phyloP scores from a whole-genome alignment of 768 basidiomycete genomes.

The Leccinum rimulosum region DNA sequence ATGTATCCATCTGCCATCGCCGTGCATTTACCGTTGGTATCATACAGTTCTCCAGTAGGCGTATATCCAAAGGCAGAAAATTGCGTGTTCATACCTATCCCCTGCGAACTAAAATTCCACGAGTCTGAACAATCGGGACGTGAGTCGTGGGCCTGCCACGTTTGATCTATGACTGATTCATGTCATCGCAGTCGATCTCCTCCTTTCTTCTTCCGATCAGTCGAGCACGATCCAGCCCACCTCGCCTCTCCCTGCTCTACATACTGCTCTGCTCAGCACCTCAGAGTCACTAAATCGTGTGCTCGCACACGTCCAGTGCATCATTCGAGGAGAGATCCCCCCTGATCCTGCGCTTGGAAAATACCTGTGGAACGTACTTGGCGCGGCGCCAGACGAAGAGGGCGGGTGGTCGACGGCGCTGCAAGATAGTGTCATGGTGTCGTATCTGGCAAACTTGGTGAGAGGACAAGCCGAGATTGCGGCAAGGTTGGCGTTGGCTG shows the following conservation, averaged over 20 bases:
- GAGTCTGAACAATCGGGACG: constrained; percentile 83
- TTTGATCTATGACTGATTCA: constrained; percentile 5
- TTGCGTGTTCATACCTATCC: constrained; percentile 90
- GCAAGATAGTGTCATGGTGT: constrained; percentile 93
- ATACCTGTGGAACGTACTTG: constrained; percentile 86
- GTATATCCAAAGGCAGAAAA: constrained; percentile 90
- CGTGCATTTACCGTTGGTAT: constrained; percentile 9
- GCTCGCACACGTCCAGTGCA: constrained; percentile 77
- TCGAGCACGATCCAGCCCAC: constrained; percentile 36
- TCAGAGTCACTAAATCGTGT: constrained; percentile 82
- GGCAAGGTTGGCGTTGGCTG: constrained; percentile 76
- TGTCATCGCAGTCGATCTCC: constrained; percentile 67
- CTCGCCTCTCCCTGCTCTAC: constrained; percentile 56
- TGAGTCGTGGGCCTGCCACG: constrained; percentile 40
- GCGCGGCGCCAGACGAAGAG: constrained; percentile 70
- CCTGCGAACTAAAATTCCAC: constrained; percentile 80
- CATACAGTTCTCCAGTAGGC: constrained; percentile 77
- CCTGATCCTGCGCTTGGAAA: constrained; percentile 86
- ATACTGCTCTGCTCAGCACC: constrained; percentile 59
- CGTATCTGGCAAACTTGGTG: constrained; percentile 91
- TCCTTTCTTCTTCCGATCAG: constrained; percentile 52
- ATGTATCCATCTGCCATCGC: neutral
- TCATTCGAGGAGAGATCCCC: constrained; percentile 71
- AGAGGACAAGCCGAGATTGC: constrained; percentile 93
- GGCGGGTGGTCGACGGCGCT: constrained; percentile 72